Conservation (phyloP, 495 filamentous ascomycete genomes). For the Penicillium flavigenum region DNA sequence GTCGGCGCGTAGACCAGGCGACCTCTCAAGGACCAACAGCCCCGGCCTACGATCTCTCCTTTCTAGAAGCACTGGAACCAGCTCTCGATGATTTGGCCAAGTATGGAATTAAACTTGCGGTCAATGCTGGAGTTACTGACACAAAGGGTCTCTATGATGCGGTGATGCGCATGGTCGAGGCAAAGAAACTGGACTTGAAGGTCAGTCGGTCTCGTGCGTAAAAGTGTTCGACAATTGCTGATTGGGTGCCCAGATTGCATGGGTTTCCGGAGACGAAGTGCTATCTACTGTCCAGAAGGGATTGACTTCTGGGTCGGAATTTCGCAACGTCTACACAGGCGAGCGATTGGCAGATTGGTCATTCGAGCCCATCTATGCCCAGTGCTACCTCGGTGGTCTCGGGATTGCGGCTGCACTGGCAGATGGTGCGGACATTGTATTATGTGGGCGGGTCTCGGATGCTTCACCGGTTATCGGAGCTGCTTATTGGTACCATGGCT, state of each 20-base stretch:
- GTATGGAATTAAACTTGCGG: conserved; percentile 54
- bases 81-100: conserved; percentile 51
- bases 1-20: conserved; percentile 38
- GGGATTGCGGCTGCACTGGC: conserved; percentile 51
- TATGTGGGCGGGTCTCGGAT: conserved; percentile 57
- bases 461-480: conserved; percentile 54
- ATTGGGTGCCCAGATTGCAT: conserved; percentile 35
- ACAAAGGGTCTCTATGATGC: conserved; percentile 48
- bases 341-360: conserved; percentile 48
- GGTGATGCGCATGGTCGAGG: conserved; percentile 43
- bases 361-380: conserved; percentile 55
- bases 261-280: conserved; percentile 55
- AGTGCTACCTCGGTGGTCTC: conserved; percentile 52
- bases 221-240: not conserved
- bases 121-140: conserved; percentile 58
- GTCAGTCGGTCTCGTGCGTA: conserved; percentile 14
- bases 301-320: conserved; percentile 35
- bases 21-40: conserved; percentile 6
- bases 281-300: conserved; percentile 43
- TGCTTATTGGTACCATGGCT: conserved; percentile 49
- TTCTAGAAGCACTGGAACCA: conserved; percentile 53
- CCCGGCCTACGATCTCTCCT: conserved; percentile 52
- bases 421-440: conserved; percentile 57
- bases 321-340: conserved; percentile 54
- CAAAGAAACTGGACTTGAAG: conserved; percentile 46